Percentiles rank a stretch among this genome's conserved stretches.
Conservation (phyloP, 192 early-diverging fungal species). For the Podila clonocystis region DNA sequence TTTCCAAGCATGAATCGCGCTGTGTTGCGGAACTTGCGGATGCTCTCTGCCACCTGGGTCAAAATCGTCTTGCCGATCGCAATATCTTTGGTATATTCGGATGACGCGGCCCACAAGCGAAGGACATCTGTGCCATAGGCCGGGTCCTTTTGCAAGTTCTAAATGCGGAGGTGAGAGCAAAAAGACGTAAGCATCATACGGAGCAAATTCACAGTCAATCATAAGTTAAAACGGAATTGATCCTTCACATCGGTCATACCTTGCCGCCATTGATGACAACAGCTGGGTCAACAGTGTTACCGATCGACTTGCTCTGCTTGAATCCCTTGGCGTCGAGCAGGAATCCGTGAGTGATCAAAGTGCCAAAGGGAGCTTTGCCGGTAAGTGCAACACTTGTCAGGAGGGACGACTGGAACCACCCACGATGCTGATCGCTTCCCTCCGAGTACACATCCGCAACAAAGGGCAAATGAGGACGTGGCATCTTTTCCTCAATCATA, state of each 20-base stretch:
- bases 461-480: conserved; percentile 33
- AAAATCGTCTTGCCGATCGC: conserved; percentile 74
- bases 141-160: conserved; percentile 71
- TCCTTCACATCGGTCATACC: conserved; percentile 1
- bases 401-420: conserved; percentile 88
- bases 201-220: too few relatives aligned
- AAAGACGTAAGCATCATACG: too few relatives aligned
- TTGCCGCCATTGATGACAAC: conserved; percentile 76
- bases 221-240: too few relatives aligned
- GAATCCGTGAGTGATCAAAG: conserved; percentile 86
- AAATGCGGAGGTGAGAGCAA: neutral
- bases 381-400: conserved; percentile 76
- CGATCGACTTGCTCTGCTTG: conserved; percentile 88
- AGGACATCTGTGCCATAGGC: conserved; percentile 81
- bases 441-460: conserved; percentile 80
- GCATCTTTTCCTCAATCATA: conserved; percentile 59
- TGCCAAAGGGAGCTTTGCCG: conserved; percentile 73
- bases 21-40: conserved; percentile 82
- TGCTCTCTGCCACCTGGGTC: conserved; percentile 66
- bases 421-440: conserved; percentile 86
- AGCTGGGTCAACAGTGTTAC: conserved; percentile 77
- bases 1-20: conserved; percentile 84
- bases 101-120: conserved; percentile 78
- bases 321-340: conserved; percentile 79
- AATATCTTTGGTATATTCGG: conserved; percentile 80